Percentiles rank a stretch among this genome's conserved stretches.
phyloP scores from a whole-genome alignment of 352 stramenopile species.

The Globisporangium cederbergense region DNA sequence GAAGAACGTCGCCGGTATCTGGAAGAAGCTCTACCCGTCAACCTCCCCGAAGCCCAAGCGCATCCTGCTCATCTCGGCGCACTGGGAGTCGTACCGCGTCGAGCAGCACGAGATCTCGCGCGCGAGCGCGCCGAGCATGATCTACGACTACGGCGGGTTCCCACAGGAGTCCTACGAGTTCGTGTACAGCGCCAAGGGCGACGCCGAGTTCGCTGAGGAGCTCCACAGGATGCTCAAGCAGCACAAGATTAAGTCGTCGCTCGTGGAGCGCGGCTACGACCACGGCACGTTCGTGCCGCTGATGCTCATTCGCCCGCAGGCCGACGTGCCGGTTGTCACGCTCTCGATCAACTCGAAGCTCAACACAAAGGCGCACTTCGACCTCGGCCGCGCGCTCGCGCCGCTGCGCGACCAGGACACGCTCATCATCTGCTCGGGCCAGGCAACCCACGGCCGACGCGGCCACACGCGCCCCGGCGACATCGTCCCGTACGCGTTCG shows the following conservation, averaged over 20 bases:
- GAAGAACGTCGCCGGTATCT: slow-evolving; percentile 39
- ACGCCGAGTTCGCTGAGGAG: slow-evolving; percentile 56
- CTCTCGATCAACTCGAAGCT: slow-evolving; percentile 72
- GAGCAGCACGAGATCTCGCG: slow-evolving; percentile 55
- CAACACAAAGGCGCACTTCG: slow-evolving; percentile 50
- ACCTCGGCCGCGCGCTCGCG: slow-evolving; percentile 58
- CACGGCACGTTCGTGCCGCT: slow-evolving; percentile 90
- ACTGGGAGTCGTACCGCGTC: slow-evolving; percentile 70
- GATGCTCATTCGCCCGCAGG: slow-evolving; percentile 77
- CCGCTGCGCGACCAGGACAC: slow-evolving; percentile 70
- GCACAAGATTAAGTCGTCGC: slow-evolving; percentile 48
- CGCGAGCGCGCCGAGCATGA: slow-evolving; percentile 46
- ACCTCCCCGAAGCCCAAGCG: slow-evolving; percentile 41
- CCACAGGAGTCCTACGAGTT: slow-evolving; percentile 76
- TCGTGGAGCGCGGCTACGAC: slow-evolving; percentile 76
- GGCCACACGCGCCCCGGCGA: neutral
- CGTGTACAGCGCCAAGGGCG: slow-evolving; percentile 67
- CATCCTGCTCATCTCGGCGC: slow-evolving; percentile 83
- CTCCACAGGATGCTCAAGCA: slow-evolving; percentile 53
- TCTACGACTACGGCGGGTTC: slow-evolving; percentile 91
- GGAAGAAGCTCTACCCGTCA: slow-evolving; percentile 45
- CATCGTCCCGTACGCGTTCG: slow-evolving; percentile 20
- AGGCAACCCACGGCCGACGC: slow-evolving; percentile 31
- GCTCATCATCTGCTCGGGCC: slow-evolving; percentile 83
- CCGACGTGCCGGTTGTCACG: slow-evolving; percentile 83